Evolutionary conservation across 805 yeast genomes (phyloP), one percentile per base, ranked within the genome.

Genomic region (Suhomyces sp.): DNA sequence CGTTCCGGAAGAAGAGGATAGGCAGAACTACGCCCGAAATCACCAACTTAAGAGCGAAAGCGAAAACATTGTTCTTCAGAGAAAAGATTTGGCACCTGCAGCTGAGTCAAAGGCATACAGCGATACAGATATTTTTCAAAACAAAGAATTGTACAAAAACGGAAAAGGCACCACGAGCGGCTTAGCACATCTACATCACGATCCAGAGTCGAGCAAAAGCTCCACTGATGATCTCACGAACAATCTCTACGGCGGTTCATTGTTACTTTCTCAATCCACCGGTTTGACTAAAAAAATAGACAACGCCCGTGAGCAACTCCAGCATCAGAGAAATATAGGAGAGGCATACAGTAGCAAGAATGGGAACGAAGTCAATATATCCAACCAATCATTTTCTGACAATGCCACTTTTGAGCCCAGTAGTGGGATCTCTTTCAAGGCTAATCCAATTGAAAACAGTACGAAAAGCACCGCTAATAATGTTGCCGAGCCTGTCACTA

Each of bases 251-350:
- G 78, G 78, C 6, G 78, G 78, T 3, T 72, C 77, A 8, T 58
- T 75, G 13, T 62, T 74, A 44, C 57, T 75, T 19, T 74, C 78
- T 3, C 79, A 75, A 53, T 71, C 77, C 2, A 75, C 79, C 0
- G 79, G 79, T 2, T 53, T 73, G 43, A 67, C 71, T 5, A 66
- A 68, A 48, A 73, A 75, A 53, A 53, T 75, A 1, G 69, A 68
- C 43, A 43, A 50, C 46, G 52, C 50, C 25, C 35, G 46, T 12
- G 45, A 44, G 12, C 53, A 49, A 27, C 48, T 27, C 4, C n/a
- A 46, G 41, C 49, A 53, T 22, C 55, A 52, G 44, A 47, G 46
- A 29, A 29, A 43, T 12, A 39, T 48, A 6, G 57, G 54, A 10
- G 54, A 54, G 4, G 53, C 43, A 9, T 49, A 47, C 46, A 46